phyloP scores from a whole-genome alignment of 1,139 yeast species.

The Pichia sp. region DNA sequence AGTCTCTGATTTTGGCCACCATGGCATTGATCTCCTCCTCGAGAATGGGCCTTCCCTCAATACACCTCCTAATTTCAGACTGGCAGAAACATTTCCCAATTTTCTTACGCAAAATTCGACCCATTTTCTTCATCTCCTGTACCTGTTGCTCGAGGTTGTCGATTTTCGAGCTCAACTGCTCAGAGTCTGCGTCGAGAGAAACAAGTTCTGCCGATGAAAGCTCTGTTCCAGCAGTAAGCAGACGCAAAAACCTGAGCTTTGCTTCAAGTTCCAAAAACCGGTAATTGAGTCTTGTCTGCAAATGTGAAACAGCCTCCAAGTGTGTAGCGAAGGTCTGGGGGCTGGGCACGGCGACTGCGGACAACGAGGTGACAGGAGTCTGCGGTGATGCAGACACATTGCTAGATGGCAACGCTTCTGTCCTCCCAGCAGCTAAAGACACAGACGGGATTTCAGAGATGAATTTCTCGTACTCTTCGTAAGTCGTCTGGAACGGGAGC shows the following conservation, averaged over 20 bases:
- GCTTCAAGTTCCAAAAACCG: slow-evolving; percentile 66
- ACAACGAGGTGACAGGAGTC: slow-evolving; percentile 1
- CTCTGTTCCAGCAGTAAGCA: slow-evolving; percentile 37
- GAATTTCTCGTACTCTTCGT: slow-evolving; percentile 16
- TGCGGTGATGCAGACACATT: slow-evolving; percentile 3
- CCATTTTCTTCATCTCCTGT: slow-evolving; percentile 15
- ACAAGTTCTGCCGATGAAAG: slow-evolving; percentile 32
- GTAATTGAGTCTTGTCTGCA: slow-evolving; percentile 44
- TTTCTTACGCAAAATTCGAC: slow-evolving; percentile 17
- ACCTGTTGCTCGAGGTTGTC: slow-evolving; percentile 5
- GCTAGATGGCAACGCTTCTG: not conserved
- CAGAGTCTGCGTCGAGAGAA: slow-evolving; percentile 10
- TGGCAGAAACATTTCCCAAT: slow-evolving; percentile 19
- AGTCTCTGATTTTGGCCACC: slow-evolving; percentile 7
- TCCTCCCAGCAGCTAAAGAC: too few relatives aligned
- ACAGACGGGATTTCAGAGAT: not conserved
- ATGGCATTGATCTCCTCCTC: slow-evolving; percentile 17
- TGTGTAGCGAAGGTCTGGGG: slow-evolving; percentile 7
- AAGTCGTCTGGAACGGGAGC: slow-evolving; percentile 12
- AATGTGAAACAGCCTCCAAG: slow-evolving; percentile 10
- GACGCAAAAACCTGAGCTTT: slow-evolving; percentile 54
- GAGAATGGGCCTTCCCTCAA: slow-evolving; percentile 19
- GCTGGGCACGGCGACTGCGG: not conserved
- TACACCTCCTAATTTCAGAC: slow-evolving; percentile 19
- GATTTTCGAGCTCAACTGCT: slow-evolving; percentile 1